A percentile compares a stretch with the other conserved stretches of the same genome.
Conservation (phyloP, 768 basidiomycete genomes). For the Rhizopogon vesiculosus region DNA sequence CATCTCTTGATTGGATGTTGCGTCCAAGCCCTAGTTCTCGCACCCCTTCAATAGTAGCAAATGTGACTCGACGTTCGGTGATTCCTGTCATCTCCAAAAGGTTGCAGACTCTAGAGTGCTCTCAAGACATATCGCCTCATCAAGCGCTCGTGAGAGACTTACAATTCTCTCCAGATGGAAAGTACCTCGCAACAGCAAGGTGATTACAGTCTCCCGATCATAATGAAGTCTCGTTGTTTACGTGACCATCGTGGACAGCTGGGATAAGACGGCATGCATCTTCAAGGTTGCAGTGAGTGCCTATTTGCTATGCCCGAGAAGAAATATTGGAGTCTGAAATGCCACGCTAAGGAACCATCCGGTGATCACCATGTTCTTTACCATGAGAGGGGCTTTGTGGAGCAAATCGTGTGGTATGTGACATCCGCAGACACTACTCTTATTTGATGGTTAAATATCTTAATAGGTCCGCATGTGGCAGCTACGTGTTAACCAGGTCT, state of each 20-base stretch:
- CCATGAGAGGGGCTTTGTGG: conserved; percentile 48
- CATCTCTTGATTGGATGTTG: not conserved
- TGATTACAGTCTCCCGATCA: conserved; percentile 11
- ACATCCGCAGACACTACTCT: not conserved
- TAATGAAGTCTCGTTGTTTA: conserved; percentile 1
- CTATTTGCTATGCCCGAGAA: not conserved
- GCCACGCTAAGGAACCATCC: conserved; percentile 31
- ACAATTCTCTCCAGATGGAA: conserved; percentile 53
- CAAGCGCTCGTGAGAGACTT: conserved; percentile 51
- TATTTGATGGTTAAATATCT: conserved; percentile 2
- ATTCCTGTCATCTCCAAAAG: conserved; percentile 17
- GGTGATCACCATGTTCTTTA: conserved; percentile 43
- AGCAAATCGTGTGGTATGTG: conserved; percentile 47
- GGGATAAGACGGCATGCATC: conserved; percentile 47
- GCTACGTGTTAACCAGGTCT: conserved; percentile 41
- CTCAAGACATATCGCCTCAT: conserved; percentile 41
- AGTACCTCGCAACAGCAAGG: conserved; percentile 51
- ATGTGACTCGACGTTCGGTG: not conserved
- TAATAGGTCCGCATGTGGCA: conserved; percentile 43
- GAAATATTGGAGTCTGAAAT: conserved; percentile 6
- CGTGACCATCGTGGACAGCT: conserved; percentile 23
- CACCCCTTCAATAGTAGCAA: not conserved
- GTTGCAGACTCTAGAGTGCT: conserved; percentile 33
- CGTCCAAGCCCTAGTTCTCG: not conserved
- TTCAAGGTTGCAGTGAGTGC: conserved; percentile 41